Percentiles rank a stretch among this genome's conserved stretches.
Conservation (phyloP, 495 filamentous ascomycete genomes). For the Aspergillus baeticus region DNA sequence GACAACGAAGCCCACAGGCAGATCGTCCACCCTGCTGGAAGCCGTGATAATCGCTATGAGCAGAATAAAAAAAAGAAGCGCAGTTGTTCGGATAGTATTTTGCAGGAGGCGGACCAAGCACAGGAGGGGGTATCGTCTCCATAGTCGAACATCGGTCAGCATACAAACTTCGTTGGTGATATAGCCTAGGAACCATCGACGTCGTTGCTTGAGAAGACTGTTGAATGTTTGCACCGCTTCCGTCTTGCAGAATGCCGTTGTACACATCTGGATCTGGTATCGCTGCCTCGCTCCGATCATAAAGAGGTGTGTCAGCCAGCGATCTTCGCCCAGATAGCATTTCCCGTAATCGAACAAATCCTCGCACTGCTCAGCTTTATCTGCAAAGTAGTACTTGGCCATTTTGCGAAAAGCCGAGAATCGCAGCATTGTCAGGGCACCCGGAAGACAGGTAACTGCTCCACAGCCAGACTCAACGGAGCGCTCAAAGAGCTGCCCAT, state of each 20-base stretch:
- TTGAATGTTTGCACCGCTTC: constrained; percentile 89
- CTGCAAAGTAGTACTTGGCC: constrained; percentile 98
- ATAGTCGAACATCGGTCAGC: constrained; percentile 90
- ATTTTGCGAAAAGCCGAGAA: constrained; percentile 96
- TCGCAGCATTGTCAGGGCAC: constrained; percentile 89
- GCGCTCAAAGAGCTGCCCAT: constrained; percentile 95
- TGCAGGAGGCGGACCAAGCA: constrained; percentile 89
- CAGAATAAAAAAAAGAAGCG: constrained; percentile 94
- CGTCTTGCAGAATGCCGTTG: constrained; percentile 96
- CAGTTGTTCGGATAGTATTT: constrained; percentile 95
- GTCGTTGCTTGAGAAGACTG: constrained; percentile 89
- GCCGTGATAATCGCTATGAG: constrained; percentile 85
- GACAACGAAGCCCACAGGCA: constrained; percentile 92
- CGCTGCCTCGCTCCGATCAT: constrained; percentile 95
- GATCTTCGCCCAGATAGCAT: constrained; percentile 92
- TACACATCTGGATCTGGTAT: constrained; percentile 97
- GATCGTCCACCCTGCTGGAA: constrained; percentile 68
- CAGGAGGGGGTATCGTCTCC: constrained; percentile 90
- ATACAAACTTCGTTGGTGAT: constrained; percentile 99
- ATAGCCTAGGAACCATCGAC: constrained; percentile 96
- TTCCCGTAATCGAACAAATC: constrained; percentile 97
- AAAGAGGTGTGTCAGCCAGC: constrained; percentile 97
- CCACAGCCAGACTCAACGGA: constrained; percentile 96
- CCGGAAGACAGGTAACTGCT: constrained; percentile 91
- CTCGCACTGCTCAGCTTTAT: constrained; percentile 93